These are phyloP conservation scores for Neurospora sp. DNA, from an alignment of 2,329 filamentous ascomycete species.

Conservation along the genomic window DNA sequence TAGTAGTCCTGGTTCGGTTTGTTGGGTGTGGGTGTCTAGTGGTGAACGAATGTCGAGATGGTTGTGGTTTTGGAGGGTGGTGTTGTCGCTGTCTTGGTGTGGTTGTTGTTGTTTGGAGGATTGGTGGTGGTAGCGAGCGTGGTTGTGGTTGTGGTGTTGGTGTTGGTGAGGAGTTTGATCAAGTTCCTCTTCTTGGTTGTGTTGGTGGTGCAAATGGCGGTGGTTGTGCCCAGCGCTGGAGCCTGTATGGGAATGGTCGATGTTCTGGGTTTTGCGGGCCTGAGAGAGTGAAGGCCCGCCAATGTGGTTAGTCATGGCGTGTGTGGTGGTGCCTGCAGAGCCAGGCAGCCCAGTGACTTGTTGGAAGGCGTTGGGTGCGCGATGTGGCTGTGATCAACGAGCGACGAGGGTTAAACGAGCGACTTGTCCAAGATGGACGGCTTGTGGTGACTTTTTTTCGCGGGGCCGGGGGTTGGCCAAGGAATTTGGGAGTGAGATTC, in stretches of 20 bases:
- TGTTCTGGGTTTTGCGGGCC: constrained; percentile 27
- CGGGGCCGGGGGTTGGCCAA: background rate
- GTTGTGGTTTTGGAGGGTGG: constrained; percentile 1
- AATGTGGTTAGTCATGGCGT: constrained; percentile 34
- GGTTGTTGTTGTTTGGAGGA: constrained; percentile 6
- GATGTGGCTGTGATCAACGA: background rate
- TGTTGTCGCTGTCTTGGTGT: constrained; percentile 9
- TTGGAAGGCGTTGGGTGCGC: background rate
- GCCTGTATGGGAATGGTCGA: constrained; percentile 19
- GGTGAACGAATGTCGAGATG: constrained; percentile 19
- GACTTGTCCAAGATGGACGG: background rate
- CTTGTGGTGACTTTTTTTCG: background rate
- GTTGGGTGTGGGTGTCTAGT: constrained; percentile 13
- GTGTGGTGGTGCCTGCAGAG: background rate
- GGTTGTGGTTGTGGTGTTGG: constrained; percentile 18
- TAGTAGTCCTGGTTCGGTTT: background rate
- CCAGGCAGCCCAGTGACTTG: background rate
- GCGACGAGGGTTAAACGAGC: background rate
- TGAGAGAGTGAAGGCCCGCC: constrained; percentile 40
- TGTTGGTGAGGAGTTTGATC: background rate
- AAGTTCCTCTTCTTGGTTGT: constrained; percentile 13
- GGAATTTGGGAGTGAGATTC: background rate
- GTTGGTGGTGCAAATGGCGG: constrained; percentile 20
- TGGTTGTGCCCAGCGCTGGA: constrained; percentile 17
- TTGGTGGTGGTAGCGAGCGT: constrained; percentile 9